A percentile compares a stretch with the other conserved stretches of the same genome.
Conservation (phyloP, 345 rosid genomes). For the Brassica nigra region DNA sequence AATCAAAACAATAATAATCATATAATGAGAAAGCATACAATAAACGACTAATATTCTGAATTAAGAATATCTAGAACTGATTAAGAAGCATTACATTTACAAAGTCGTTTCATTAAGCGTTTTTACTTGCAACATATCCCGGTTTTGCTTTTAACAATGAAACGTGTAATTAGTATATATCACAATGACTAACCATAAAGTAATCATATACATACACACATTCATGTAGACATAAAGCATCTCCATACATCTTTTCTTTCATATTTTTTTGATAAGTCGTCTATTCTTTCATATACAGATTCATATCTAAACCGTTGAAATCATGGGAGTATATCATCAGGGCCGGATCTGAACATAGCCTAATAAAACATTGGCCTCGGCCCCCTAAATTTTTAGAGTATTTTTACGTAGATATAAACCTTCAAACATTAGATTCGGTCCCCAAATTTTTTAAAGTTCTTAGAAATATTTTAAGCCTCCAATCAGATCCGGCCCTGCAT, state of each 20-base stretch:
- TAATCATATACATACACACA: background rate
- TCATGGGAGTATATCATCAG: conserved; percentile 11
- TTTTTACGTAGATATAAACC: too few relatives aligned
- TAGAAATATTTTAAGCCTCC: too few relatives aligned
- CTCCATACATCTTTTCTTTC: background rate
- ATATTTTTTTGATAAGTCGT: background rate
- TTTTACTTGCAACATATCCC: background rate
- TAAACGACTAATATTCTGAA: conserved; percentile 6
- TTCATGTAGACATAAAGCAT: background rate
- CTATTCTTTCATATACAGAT: background rate
- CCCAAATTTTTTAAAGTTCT: too few relatives aligned
- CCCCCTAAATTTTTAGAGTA: too few relatives aligned
- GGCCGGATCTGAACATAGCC: too few relatives aligned
- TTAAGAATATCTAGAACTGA: background rate
- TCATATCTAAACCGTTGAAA: conserved; percentile 3
- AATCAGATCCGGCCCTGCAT: too few relatives aligned
- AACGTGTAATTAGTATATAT: background rate
- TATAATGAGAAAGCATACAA: conserved; percentile 7
- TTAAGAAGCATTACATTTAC: background rate
- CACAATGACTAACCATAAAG: background rate
- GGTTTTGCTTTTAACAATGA: background rate
- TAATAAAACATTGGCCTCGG: too few relatives aligned
- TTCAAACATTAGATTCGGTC: background rate
- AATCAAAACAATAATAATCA: conserved; percentile 28
- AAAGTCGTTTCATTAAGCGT: background rate